These are phyloP conservation scores for Kuraishia cidri DNA, from an alignment of 805 yeast species.

Conservation along the genomic window DNA sequence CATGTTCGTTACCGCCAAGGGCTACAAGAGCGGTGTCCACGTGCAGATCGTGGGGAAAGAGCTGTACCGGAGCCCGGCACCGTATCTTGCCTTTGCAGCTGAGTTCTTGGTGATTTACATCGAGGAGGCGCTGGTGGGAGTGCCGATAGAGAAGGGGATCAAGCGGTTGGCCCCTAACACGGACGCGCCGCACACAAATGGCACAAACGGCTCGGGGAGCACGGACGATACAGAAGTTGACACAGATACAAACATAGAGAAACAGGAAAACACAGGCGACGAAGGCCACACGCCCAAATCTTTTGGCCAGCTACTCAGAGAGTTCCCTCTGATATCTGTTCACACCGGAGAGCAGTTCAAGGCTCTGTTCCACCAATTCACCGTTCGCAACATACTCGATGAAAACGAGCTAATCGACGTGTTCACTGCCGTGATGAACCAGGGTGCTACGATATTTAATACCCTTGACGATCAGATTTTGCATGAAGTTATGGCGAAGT, in stretches of 20 bases:
- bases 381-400: constrained; percentile 16
- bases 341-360: constrained; percentile 29
- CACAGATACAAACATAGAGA: too few relatives aligned
- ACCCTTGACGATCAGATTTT: constrained; percentile 19
- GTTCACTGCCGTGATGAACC: constrained; percentile 18
- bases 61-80: constrained; percentile 45
- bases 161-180: neutral
- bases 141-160: constrained; percentile 13
- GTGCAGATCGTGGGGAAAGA: constrained; percentile 34
- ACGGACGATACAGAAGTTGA: too few relatives aligned
- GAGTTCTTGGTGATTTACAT: constrained; percentile 49
- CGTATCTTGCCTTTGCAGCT: constrained; percentile 49
- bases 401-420: constrained; percentile 17
- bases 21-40: constrained; percentile 38
- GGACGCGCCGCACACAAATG: neutral
- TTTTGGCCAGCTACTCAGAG: constrained; percentile 28
- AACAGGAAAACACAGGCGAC: too few relatives aligned
- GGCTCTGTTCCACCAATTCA: constrained; percentile 26
- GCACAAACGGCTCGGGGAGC: neutral
- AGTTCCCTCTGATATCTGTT: constrained; percentile 27
- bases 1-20: constrained; percentile 44
- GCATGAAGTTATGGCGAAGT: constrained; percentile 13
- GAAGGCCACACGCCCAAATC: constrained; percentile 4
- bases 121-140: constrained; percentile 45
- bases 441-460: constrained; percentile 23